Evolutionary conservation across 306 rosid species (phyloP).

Genomic region (Abrus precatorius): DNA sequence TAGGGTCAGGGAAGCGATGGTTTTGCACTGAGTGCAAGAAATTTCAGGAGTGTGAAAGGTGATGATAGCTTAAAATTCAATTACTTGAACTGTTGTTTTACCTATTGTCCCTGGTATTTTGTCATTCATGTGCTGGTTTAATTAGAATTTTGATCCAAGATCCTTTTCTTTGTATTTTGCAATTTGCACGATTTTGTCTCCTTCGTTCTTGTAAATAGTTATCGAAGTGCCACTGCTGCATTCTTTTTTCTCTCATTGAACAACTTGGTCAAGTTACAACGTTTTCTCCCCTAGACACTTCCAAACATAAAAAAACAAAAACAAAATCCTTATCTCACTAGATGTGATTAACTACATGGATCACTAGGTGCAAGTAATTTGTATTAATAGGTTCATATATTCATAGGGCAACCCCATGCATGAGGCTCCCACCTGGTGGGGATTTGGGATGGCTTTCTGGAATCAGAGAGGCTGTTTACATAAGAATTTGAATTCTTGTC

Average conservation of each 20-base stretch:
- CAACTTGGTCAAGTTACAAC: neutral
- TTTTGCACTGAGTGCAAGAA: slow-evolving; percentile 66
- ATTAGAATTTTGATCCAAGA: neutral
- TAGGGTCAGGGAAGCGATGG: slow-evolving; percentile 68
- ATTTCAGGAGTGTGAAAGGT: slow-evolving; percentile 77
- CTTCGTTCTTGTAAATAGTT: slow-evolving; percentile 2
- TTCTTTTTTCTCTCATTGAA: slow-evolving; percentile 10
- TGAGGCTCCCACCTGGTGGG: too few relatives aligned
- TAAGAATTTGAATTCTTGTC: too few relatives aligned
- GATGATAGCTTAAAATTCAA: neutral
- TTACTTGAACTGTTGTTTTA: neutral
- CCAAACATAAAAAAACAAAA: neutral
- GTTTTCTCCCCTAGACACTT: neutral
- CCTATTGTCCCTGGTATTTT: neutral
- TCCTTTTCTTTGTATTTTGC: neutral
- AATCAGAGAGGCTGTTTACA: too few relatives aligned
- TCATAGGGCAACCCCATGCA: too few relatives aligned
- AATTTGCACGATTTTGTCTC: slow-evolving; percentile 14
- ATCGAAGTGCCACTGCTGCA: neutral
- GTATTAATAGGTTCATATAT: too few relatives aligned
- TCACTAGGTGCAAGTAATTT: too few relatives aligned
- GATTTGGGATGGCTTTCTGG: too few relatives aligned
- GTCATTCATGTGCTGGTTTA: neutral
- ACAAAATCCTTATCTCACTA: neutral
- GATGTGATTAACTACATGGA: too few relatives aligned